These are phyloP conservation scores for Sugiyamaella sp. DNA, from an alignment of 1,139 yeast genomes.

Conservation along the genomic window DNA sequence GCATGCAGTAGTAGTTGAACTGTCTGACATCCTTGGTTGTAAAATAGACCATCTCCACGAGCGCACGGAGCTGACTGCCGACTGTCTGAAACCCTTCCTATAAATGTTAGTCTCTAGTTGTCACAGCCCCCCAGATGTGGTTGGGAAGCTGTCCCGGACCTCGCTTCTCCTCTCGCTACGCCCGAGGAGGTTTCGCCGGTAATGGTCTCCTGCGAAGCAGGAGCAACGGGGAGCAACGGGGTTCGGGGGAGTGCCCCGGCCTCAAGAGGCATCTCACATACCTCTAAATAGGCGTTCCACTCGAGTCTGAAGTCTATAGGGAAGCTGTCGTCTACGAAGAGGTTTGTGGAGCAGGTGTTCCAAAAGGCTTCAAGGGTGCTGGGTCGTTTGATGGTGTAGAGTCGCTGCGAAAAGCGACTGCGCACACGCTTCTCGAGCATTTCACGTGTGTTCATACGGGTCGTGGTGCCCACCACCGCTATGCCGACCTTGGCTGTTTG, in stretches of 20 bases:
- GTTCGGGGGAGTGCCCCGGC: not conserved
- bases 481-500: slow-evolving; percentile 71
- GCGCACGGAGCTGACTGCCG: slow-evolving; percentile 38
- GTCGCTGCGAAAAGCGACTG: slow-evolving; percentile 83
- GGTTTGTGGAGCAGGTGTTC: slow-evolving; percentile 39
- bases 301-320: slow-evolving; percentile 13
- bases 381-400: slow-evolving; percentile 62
- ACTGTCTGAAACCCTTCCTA: slow-evolving; percentile 27
- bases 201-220: not conserved
- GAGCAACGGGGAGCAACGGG: not conserved
- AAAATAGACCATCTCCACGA: slow-evolving; percentile 54
- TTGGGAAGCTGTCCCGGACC: no score
- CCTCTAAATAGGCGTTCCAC: slow-evolving; percentile 58
- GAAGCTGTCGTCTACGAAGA: slow-evolving; percentile 34
- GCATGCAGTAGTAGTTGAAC: slow-evolving; percentile 54
- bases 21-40: slow-evolving; percentile 62
- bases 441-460: slow-evolving; percentile 76
- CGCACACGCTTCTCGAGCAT: slow-evolving; percentile 87
- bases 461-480: slow-evolving; percentile 78
- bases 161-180: no score
- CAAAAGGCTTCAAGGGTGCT: slow-evolving; percentile 41
- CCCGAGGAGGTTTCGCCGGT: no score
- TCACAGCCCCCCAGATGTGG: not conserved
- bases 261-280: slow-evolving; percentile 16
- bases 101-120: not conserved